Conservation (phyloP, 2,329 filamentous ascomycete species). For the Sarocladium kiliense region DNA sequence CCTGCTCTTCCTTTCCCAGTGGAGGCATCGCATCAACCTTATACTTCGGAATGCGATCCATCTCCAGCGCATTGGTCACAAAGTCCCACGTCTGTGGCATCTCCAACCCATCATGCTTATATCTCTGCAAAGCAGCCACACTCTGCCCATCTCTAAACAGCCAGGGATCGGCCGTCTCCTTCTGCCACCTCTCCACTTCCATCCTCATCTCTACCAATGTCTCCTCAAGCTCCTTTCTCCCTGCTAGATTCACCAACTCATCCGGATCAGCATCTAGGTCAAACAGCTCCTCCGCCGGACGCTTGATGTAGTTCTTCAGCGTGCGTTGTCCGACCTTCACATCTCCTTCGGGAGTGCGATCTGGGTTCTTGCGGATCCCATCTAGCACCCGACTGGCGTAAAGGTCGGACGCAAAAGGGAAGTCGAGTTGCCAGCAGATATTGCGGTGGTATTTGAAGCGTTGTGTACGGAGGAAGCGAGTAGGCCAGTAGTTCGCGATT, state of each 20-base stretch:
- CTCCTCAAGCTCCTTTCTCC: constrained; percentile 18
- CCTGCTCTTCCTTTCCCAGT: background rate
- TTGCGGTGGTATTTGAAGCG: constrained; percentile 47
- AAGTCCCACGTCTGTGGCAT: constrained; percentile 24
- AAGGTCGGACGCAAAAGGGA: constrained; percentile 41
- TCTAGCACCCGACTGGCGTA: constrained; percentile 39
- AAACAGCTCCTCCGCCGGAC: constrained; percentile 40
- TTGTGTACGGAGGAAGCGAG: constrained; percentile 35
- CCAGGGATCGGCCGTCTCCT: constrained; percentile 22
- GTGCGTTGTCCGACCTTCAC: constrained; percentile 30
- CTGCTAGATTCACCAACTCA: constrained; percentile 37
- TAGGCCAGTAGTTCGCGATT: constrained; percentile 45
- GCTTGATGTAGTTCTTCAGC: constrained; percentile 37
- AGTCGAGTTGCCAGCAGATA: constrained; percentile 42
- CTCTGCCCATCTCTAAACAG: constrained; percentile 22
- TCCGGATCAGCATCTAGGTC: constrained; percentile 38
- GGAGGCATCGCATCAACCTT: background rate
- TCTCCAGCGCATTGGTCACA: constrained; percentile 13
- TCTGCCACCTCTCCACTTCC: constrained; percentile 23
- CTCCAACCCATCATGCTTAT: constrained; percentile 19
- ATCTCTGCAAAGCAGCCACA: constrained; percentile 16
- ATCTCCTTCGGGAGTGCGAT: background rate
- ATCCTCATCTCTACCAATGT: constrained; percentile 25
- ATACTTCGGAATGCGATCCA: background rate
- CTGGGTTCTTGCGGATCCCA: constrained; percentile 31